These are phyloP conservation scores for Elaeagnus macrophylla DNA, from an alignment of 306 rosid genomes.

Conservation along the genomic window DNA sequence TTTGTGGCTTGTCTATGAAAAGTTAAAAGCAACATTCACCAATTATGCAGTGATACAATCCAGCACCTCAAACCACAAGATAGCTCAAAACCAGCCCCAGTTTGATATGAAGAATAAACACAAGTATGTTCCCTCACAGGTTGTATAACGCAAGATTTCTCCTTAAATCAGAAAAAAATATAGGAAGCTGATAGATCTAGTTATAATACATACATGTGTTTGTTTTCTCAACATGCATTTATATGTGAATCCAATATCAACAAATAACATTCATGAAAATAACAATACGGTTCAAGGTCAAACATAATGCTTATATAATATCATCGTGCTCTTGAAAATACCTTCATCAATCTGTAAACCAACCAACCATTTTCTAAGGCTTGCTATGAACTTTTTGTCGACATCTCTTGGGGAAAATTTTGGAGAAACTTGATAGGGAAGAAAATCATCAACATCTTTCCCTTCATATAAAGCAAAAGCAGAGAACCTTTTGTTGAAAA, in stretches of 20 bases:
- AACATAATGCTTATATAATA: slow-evolving; percentile 1
- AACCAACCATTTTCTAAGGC: slow-evolving; percentile 53
- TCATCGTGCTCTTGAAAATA: slow-evolving; percentile 10
- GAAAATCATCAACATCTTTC: slow-evolving; percentile 18
- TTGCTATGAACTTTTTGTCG: slow-evolving; percentile 23
- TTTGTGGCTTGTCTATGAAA: too few species aligned
- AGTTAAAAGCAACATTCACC: too few species aligned
- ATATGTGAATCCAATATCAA: background rate
- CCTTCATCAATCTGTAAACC: slow-evolving; percentile 45
- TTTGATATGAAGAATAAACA: too few species aligned
- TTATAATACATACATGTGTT: background rate
- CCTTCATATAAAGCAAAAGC: slow-evolving; percentile 59
- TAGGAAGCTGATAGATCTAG: too few species aligned
- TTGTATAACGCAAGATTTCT: background rate
- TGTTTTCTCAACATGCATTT: background rate
- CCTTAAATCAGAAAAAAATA: background rate
- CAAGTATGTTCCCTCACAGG: too few species aligned
- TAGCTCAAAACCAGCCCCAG: too few species aligned
- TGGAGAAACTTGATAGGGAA: slow-evolving; percentile 46
- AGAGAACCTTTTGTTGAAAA: slow-evolving; percentile 43
- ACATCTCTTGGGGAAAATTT: slow-evolving; percentile 24
- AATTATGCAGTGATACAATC: too few species aligned
- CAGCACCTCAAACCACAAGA: too few species aligned
- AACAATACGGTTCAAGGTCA: background rate
- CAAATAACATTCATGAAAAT: background rate